Evolutionary conservation across 2,329 filamentous ascomycete species (phyloP).

Genomic region (Aureobasidium subglaciale): DNA sequence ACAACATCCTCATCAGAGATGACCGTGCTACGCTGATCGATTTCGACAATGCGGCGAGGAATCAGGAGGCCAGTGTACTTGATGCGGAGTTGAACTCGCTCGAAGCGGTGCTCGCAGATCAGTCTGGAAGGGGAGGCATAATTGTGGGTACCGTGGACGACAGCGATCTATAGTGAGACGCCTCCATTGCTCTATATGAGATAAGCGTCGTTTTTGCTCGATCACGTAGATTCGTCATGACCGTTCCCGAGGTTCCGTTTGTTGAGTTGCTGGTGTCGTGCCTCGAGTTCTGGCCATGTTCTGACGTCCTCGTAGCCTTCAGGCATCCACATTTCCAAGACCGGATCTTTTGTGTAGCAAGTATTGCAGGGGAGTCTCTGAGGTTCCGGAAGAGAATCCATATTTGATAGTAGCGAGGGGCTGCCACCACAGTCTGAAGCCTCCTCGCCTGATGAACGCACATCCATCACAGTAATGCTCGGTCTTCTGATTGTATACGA

Average conservation of each 20-base stretch:
- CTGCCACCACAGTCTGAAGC: not conserved
- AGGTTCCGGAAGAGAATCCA: too few relatives aligned
- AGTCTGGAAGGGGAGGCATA: conserved; percentile 9
- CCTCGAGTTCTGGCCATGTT: not conserved
- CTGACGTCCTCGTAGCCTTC: not conserved
- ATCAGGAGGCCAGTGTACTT: conserved; percentile 17
- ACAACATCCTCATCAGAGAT: conserved; percentile 32
- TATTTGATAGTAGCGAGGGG: not conserved
- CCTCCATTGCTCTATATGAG: too few relatives aligned
- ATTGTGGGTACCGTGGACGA: too few relatives aligned
- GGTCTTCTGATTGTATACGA: not conserved
- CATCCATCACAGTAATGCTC: not conserved
- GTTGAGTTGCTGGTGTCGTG: not conserved
- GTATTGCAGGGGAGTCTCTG: too few relatives aligned
- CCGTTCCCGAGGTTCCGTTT: not conserved
- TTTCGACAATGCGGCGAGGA: conserved; percentile 25
- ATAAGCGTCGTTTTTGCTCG: too few relatives aligned
- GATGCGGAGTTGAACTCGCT: conserved; percentile 15
- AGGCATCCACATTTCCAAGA: too few relatives aligned
- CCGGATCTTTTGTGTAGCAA: too few relatives aligned
- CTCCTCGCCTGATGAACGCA: not conserved
- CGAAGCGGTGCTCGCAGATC: conserved; percentile 12
- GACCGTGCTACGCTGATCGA: conserved; percentile 27
- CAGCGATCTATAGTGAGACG: too few relatives aligned
- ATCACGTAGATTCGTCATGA: too few relatives aligned